Evolutionary conservation across 2,329 filamentous ascomycete genomes (phyloP), one percentile per base, ranked within the genome.

Genomic region (Aaosphaeria arxii): DNA sequence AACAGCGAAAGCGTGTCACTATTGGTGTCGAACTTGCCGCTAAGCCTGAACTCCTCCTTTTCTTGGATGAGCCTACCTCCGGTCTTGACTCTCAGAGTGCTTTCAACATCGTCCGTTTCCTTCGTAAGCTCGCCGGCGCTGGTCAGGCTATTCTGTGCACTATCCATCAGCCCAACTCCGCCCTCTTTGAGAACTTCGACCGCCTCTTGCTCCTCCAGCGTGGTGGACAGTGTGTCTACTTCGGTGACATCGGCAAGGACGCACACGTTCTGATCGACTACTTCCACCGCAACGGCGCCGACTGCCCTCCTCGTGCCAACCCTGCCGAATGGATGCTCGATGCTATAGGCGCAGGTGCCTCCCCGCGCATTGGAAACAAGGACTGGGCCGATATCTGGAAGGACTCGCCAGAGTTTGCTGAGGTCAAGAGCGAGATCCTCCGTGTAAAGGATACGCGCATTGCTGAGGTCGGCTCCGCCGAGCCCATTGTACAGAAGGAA

Each of bases 121-220:
- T 91, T n/a, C 83, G 83, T 59, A 90, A 89, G 71, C 79, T 90
- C 5, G 84, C 87, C 43, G 77, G 80, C n/a, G 87, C 87, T 3
- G 91, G 90, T 1, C 91, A 95, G 65, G 90, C 90, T 7, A 90
- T 95, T 57, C 79, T 95, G 4, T 95, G 89, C 72, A 95, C 91
- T 0, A 95, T 95, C 54, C 91, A 95, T 67, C 91, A 95, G 66
- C 90, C 91, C 1, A 92, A 91, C 56, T 88, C 88, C 11, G 85
- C 88, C 0, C 77, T 95, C 0, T 95, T 96, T 58, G 88, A 94
- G 68, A 87, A 91, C 69, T 96, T 95, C 56, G 90, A 95, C 64
- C 82, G 89, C 9, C 78, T 96, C 2, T 74, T 95, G 5, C 78
- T 95, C 3, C 78, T 95, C 2, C 84, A 92, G 69, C 80, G 82